Conservation (phyloP, 352 stramenopile species). For the Pelagophyceae sp. region DNA sequence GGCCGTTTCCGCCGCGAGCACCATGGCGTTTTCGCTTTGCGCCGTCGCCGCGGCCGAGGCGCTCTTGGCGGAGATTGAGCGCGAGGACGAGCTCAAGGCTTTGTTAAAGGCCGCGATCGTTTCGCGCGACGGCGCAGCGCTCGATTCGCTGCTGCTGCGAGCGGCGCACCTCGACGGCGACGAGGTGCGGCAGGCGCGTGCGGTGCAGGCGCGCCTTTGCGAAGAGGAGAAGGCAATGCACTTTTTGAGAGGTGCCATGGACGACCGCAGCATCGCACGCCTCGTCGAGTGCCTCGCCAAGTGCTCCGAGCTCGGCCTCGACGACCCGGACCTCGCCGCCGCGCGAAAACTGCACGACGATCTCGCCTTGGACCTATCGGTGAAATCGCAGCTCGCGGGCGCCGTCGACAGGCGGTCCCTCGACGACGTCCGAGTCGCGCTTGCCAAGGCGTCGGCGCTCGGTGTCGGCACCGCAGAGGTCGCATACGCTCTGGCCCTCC, state of each 20-base stretch:
- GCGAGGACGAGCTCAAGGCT: slow-evolving; percentile 24
- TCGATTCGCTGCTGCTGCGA: slow-evolving; percentile 30
- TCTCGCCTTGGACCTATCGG: slow-evolving; percentile 25
- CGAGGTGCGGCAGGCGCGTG: slow-evolving; percentile 31
- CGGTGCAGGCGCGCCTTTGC: slow-evolving; percentile 31
- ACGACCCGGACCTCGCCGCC: slow-evolving; percentile 26
- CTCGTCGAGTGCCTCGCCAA: slow-evolving; percentile 36
- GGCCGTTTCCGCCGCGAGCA: slow-evolving; percentile 26
- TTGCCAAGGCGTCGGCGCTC: slow-evolving; percentile 24
- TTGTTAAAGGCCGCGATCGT: slow-evolving; percentile 19
- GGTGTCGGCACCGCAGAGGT: slow-evolving; percentile 20
- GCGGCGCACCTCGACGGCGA: slow-evolving; percentile 31
- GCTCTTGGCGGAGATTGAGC: slow-evolving; percentile 27
- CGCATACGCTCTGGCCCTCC: slow-evolving; percentile 37
- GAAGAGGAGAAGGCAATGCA: slow-evolving; percentile 30
- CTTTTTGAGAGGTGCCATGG: slow-evolving; percentile 31
- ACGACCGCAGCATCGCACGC: slow-evolving; percentile 20
- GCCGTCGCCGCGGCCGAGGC: slow-evolving; percentile 23
- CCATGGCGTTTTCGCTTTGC: slow-evolving; percentile 28
- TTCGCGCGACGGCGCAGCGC: slow-evolving; percentile 9
- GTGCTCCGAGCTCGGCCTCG: slow-evolving; percentile 35
- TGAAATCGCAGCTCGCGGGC: slow-evolving; percentile 14
- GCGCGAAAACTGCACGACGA: slow-evolving; percentile 34
- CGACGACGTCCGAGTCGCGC: slow-evolving; percentile 23
- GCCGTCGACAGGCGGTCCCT: slow-evolving; percentile 5